Evolutionary conservation across 2,329 filamentous ascomycete genomes (phyloP).

Genomic region (Stagonosporopsis chrysanthemi): DNA sequence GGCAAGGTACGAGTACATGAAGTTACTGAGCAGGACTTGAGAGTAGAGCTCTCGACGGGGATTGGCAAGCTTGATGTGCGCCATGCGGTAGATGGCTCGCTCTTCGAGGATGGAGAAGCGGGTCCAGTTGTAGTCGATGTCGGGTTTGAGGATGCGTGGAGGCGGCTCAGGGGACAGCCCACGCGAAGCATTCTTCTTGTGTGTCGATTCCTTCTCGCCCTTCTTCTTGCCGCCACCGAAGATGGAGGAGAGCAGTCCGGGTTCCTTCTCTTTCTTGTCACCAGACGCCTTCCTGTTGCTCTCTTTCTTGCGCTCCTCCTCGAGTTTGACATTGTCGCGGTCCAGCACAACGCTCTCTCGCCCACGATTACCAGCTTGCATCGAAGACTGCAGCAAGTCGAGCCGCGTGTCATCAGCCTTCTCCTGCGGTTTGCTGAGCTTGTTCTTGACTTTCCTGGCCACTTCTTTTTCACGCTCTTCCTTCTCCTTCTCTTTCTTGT

Average conservation of each 20-base stretch:
- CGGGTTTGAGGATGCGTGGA: slow-evolving; percentile 76
- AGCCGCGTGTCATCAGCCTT: slow-evolving; percentile 76
- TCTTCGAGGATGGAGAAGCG: slow-evolving; percentile 95
- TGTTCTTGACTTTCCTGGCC: slow-evolving; percentile 62
- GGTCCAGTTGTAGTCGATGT: slow-evolving; percentile 96
- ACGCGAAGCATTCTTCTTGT: slow-evolving; percentile 76
- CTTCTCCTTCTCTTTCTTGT: slow-evolving; percentile 58
- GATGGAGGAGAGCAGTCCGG: slow-evolving; percentile 87
- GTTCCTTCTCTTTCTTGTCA: slow-evolving; percentile 89
- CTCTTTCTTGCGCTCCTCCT: slow-evolving; percentile 85
- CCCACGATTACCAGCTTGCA: slow-evolving; percentile 69
- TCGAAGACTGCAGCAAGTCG: slow-evolving; percentile 86
- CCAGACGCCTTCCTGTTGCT: slow-evolving; percentile 72
- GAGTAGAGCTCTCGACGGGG: slow-evolving; percentile 89
- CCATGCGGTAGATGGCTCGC: slow-evolving; percentile 97
- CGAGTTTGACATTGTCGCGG: slow-evolving; percentile 75
- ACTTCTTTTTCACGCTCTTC: slow-evolving; percentile 51
- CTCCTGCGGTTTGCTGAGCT: slow-evolving; percentile 68
- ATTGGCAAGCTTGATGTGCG: slow-evolving; percentile 98
- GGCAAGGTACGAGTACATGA: slow-evolving; percentile 99
- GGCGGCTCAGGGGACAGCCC: slow-evolving; percentile 79
- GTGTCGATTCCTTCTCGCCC: slow-evolving; percentile 73
- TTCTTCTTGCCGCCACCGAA: slow-evolving; percentile 93
- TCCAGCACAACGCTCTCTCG: slow-evolving; percentile 87
- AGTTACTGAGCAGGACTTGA: slow-evolving; percentile 96